Percentiles rank a stretch among this genome's conserved stretches.
Evolutionary conservation across 1,284 basidiomycete genomes (phyloP).

Genomic region (Earliella scabrosa): DNA sequence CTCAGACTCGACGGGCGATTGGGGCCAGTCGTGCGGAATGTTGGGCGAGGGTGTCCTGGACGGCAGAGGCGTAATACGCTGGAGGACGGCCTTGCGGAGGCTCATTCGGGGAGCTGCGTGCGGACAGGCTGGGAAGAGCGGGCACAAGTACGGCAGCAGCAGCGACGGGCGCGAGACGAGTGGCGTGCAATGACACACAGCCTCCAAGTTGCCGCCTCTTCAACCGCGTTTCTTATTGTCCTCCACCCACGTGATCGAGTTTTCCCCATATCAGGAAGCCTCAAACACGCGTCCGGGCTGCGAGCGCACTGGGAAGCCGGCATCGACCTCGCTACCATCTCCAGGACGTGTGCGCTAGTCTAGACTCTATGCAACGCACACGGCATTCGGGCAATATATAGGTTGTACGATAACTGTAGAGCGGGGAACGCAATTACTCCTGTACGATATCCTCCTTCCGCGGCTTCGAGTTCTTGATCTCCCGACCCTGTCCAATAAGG

Average conservation of each 20-base stretch:
- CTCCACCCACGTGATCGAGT: conserved; percentile 23
- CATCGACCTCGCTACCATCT: too few species aligned
- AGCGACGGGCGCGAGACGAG: not conserved
- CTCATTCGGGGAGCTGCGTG: conserved; percentile 21
- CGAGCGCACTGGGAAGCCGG: too few species aligned
- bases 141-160: not conserved
- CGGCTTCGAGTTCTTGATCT: conserved; percentile 74
- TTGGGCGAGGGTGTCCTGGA: conserved; percentile 24
- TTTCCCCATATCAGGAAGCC: conserved; percentile 15
- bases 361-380: not conserved
- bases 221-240: conserved; percentile 22
- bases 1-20: conserved; percentile 20
- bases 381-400: conserved; percentile 15
- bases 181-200: not conserved
- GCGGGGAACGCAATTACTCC: conserved; percentile 47
- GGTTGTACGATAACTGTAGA: conserved; percentile 20
- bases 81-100: conserved; percentile 28
- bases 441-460: conserved; percentile 89
- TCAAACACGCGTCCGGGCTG: not conserved
- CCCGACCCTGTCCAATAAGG: conserved; percentile 74
- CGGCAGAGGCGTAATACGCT: conserved; percentile 25
- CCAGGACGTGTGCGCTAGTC: too few species aligned
- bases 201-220: not conserved
- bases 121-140: not conserved
- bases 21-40: conserved; percentile 23